Base-by-base conservation (phyloP, 345 rosid species). In the Theobroma cacao region DNA sequence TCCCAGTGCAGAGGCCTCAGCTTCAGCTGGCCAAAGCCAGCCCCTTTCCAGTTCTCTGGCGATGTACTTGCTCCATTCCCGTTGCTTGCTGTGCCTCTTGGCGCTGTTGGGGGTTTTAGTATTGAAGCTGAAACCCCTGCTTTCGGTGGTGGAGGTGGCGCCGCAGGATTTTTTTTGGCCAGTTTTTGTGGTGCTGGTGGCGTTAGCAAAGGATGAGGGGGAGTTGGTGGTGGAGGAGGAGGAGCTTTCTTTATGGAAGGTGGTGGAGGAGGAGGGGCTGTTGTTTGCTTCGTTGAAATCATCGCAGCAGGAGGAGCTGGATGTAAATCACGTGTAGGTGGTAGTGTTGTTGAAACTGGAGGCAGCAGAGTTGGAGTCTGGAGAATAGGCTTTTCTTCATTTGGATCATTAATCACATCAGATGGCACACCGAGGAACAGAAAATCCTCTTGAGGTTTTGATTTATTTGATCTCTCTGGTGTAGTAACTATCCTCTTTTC, bases 1-100 rank as follows among this genome's bases (percentile, higher is more conserved):
- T 91, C 95, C 93, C 95, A 88, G 48, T 88, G 89, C 84, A 91
- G 78, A 15, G 93, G 91, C 79, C 85, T 86, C 50, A 85, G 83
- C 85, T 88, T 89, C 82, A 77, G 61, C 8, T 61, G 82, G 59
- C 85, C 85, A 75, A 24, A 40, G 5, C 65, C 80, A 61, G 81
- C 82, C 60, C 74, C 80, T 56, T 43, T 76, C 34, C 79, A 65
- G 81, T 63, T 79, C 70, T 81, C 82, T 43, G 85, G 76, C 31
- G 86, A 64, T 34, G 76, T 40, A 22, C n/a, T 62, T 72, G 79
- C 74, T 62, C 43, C 52, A 80, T n/a, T 78, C 66, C 76, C 79
- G 80, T 24, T 75, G 45, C 55, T 62, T 78, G 78, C 38, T 78
- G 72, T 34, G 66, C 80, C 78, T 77, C 69, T 84, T 17, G 84